Evolutionary conservation across 257 asterid species (phyloP).

Genomic region (Solanum sparsipilum): DNA sequence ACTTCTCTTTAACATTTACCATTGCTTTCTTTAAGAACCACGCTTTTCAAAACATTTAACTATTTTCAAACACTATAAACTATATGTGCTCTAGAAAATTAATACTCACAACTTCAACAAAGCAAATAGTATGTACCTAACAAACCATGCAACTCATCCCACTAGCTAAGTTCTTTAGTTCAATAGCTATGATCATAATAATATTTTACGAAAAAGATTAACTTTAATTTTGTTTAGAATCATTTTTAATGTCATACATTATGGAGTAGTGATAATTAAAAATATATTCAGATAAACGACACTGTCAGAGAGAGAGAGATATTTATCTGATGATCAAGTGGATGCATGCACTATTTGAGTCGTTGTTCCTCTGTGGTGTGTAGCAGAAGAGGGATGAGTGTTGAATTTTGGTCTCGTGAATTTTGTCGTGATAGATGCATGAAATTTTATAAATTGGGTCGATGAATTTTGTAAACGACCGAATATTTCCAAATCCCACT

Average conservation of each 20-base stretch:
- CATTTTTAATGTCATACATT: background rate
- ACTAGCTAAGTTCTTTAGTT: background rate
- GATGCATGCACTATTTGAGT: background rate
- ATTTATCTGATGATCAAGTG: too few species aligned
- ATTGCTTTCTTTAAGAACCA: background rate
- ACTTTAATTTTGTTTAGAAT: background rate
- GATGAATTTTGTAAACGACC: background rate
- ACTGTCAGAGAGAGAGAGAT: too few species aligned
- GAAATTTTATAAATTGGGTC: background rate
- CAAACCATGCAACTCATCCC: background rate
- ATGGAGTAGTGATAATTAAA: background rate
- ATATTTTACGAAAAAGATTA: background rate
- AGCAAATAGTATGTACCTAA: too few species aligned
- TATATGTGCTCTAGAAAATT: too few species aligned
- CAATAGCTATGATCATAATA: background rate
- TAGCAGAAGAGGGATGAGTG: background rate
- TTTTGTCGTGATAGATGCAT: background rate
- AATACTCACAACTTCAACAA: background rate
- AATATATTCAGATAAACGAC: background rate
- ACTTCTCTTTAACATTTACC: background rate
- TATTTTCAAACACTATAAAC: too few species aligned
- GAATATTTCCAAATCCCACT: slow-evolving; percentile 1
- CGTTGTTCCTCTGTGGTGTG: background rate
- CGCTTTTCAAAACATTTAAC: background rate
- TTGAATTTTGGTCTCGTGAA: background rate